Base-by-base conservation (phyloP, 108 stramenopile genomes). In the Mayamaea pseudoterrestris region DNA sequence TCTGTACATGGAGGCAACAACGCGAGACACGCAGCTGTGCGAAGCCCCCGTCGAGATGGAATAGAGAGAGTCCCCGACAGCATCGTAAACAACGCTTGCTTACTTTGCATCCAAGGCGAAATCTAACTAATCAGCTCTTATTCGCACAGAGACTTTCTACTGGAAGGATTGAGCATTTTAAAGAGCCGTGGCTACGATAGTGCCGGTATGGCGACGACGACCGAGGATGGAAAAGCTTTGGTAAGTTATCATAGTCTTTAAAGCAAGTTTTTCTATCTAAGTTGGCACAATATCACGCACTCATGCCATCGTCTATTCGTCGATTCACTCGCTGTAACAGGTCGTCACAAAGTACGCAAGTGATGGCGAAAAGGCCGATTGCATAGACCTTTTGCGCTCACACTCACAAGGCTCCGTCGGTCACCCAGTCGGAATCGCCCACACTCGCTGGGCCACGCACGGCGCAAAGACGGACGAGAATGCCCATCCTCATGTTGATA, bases 401-500 rank as follows among this genome's bases (percentile, higher is more conserved):
- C 76, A 80, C 37, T 74, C 83, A 8, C 44, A 45, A 21, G 35
- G n/a, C 23, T 74, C 78, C 31, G 50, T 35, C 7, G 82, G 84
- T 11, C 93, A 96, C 53, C 35, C 53, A 32, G 67, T 94, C 22
- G 96, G 96, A 37, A 97, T 99, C 53, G 99, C 94, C 5, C 97
- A 98, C 69, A 98, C 99, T 5, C 95, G 99, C 20, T 99, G 98
- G 98, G 96, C 98, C 8, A 99, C 98, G 1, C 93, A 95, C 58
- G 98, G 98, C 53, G 96, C 95, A 23, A 97, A 97, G 54, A 99
- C 94, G 5, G 97, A 97, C 53, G 75, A 76, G 47, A 99, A 99
- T 65, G 96, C 97, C 5, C 99, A 99, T 68, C 97, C 98, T 14
- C 98, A 98, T 67, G 65, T 56, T n/a, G 96, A 96, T 71, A 70